Percentiles rank a stretch among this genome's conserved stretches.
phyloP scores from a whole-genome alignment of 1,139 yeast genomes.

The Yamadazyma mexicana region DNA sequence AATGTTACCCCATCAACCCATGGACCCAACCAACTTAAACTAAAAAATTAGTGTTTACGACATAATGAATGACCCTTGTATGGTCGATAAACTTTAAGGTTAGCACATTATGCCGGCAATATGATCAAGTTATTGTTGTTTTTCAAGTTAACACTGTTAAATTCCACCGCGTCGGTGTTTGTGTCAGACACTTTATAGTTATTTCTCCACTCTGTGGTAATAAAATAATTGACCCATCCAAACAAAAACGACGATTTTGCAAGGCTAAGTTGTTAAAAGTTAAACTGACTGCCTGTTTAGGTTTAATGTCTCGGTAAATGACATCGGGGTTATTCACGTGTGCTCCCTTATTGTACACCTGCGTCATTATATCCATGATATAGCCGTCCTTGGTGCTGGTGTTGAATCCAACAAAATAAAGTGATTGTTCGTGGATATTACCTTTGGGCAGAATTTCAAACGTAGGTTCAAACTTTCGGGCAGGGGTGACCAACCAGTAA shows the following conservation, averaged over 20 bases:
- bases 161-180: slow-evolving; percentile 1
- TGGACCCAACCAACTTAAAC: too few species aligned
- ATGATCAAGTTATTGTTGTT: background rate
- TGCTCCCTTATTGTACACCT: slow-evolving; percentile 58
- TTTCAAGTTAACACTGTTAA: background rate
- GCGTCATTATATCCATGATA: slow-evolving; percentile 57
- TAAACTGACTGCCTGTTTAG: slow-evolving; percentile 27
- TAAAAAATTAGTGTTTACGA: too few species aligned
- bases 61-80: too few species aligned
- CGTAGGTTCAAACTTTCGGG: slow-evolving; percentile 62
- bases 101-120: too few species aligned
- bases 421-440: slow-evolving; percentile 43
- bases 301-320: slow-evolving; percentile 35
- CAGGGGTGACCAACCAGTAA: slow-evolving; percentile 65
- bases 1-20: too few species aligned
- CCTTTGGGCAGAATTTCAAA: slow-evolving; percentile 78
- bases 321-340: slow-evolving; percentile 41
- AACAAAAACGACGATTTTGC: slow-evolving; percentile 44
- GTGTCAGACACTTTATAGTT: background rate
- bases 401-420: slow-evolving; percentile 58
- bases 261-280: slow-evolving; percentile 19
- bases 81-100: too few species aligned
- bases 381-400: slow-evolving; percentile 29
- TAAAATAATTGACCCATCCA: slow-evolving; percentile 51
- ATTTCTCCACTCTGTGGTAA: slow-evolving; percentile 27